Base-by-base conservation (phyloP, 108 stramenopile genomes). In the Skeletonema menzelii region DNA sequence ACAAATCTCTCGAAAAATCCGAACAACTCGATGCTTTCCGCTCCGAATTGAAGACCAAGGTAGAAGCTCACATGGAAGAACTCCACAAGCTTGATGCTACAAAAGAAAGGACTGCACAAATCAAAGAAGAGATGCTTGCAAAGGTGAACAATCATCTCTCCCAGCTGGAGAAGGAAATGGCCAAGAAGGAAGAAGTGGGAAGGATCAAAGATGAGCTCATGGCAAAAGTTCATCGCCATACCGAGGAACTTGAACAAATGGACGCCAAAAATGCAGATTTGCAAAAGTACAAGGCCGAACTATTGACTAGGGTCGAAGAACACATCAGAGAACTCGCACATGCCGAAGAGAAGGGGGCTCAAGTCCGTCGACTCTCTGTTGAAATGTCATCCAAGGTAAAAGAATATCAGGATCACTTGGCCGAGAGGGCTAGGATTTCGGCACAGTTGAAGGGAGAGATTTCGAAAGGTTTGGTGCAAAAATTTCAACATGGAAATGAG, bases 111-210 rank as follows among this genome's bases (percentile, higher is more conserved):
- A 79, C 77, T 31, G 49, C 70, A n/a, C 44, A 67, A 17, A 67
- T 79, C 70, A 79, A 79, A 34, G 66, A 67, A 46, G 77, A 79
- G 59, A 72, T 79, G 77, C 65, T 79, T 5, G 57, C 11, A 32
- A 79, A 72, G 70, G 77, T 79, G 0, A 27, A 79, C 55, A 65
- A 61, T 15, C 77, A 79, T 47, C 59, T 79, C 56, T 70, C 65
- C 19, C 65, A 69, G 56, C 53, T 73, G 66, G 72, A 73, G 37
- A 73, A 59, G 65, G 82, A 73, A 24, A 22, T 65, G 19, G 72
- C 72, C 68, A 83, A 83, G 67, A 73, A 74, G 56, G 82, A 77
- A 22, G 76, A 78, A 60, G 77, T 83, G 49, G 82, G 77, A 0
- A 60, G 12, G 27, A 34, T 83, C 66, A 83, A 74, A 55, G 67